Percentiles rank a stretch among this genome's conserved stretches.
phyloP scores from a whole-genome alignment of 768 basidiomycete species.

The Cantharellus anzutake region DNA sequence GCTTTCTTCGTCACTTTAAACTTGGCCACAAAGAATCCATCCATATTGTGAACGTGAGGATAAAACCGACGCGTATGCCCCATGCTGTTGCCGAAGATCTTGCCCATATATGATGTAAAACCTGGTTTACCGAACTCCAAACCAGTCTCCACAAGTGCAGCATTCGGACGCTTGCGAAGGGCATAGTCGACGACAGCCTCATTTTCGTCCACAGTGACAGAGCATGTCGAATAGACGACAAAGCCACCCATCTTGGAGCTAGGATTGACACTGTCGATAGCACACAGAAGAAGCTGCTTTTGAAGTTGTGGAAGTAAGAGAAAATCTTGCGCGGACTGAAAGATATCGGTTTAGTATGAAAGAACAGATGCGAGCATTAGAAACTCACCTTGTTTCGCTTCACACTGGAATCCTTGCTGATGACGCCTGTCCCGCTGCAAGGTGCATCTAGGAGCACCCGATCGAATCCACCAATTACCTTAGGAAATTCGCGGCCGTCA shows the following conservation, averaged over 20 bases:
- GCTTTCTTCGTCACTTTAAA: conserved; percentile 47
- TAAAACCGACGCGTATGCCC: conserved; percentile 77
- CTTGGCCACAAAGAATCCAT: conserved; percentile 97
- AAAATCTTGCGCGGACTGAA: conserved; percentile 89
- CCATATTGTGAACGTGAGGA: conserved; percentile 98
- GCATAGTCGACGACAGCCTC: conserved; percentile 97
- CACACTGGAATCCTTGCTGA: conserved; percentile 92
- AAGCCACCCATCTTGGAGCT: conserved; percentile 84
- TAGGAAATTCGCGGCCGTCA: conserved; percentile 94
- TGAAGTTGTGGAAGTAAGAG: conserved; percentile 90
- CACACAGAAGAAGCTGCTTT: conserved; percentile 95
- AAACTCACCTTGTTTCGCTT: conserved; percentile 86
- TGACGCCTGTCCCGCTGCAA: conserved; percentile 95
- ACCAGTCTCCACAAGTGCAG: conserved; percentile 80
- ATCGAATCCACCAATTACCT: conserved; percentile 97
- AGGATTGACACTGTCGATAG: conserved; percentile 86
- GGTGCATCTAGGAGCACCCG: conserved; percentile 94
- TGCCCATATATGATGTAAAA: conserved; percentile 78
- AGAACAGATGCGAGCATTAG: background rate
- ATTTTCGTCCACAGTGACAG: conserved; percentile 95
- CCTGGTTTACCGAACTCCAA: conserved; percentile 88
- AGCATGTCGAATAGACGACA: conserved; percentile 96
- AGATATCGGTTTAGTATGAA: background rate
- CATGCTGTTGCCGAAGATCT: conserved; percentile 64
- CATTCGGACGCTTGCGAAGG: conserved; percentile 81